A percentile compares a stretch with the other conserved stretches of the same genome.
Evolutionary conservation across 331 rosid genomes (phyloP).

Genomic region (Malus hybrid): DNA sequence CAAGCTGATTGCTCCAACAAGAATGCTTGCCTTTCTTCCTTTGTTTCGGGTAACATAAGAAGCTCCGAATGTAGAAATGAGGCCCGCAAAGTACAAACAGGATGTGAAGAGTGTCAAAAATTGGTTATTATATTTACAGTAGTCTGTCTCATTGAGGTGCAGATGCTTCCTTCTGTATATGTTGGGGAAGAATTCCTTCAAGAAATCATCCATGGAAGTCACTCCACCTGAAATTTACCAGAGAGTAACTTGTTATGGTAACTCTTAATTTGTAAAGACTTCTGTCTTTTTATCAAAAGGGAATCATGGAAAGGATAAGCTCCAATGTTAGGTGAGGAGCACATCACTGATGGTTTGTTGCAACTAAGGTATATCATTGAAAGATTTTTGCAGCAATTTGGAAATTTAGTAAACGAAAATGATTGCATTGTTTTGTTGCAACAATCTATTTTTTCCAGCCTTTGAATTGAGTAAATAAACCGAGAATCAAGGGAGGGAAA

Average conservation of each 20-base stretch:
- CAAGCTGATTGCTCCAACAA: slow-evolving; percentile 74
- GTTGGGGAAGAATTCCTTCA: slow-evolving; percentile 60
- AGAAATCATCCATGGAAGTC: slow-evolving; percentile 88
- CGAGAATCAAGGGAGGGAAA: no score
- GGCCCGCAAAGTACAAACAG: slow-evolving; percentile 79
- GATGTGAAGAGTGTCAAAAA: slow-evolving; percentile 84
- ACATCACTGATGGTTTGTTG: slow-evolving; percentile 1
- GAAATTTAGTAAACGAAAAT: neutral
- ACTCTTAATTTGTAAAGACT: neutral
- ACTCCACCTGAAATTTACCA: slow-evolving; percentile 60
- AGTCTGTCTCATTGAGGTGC: slow-evolving; percentile 66
- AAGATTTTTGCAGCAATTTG: neutral
- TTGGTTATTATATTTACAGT: slow-evolving; percentile 89
- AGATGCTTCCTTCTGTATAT: slow-evolving; percentile 60
- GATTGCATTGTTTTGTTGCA: no score
- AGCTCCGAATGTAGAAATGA: slow-evolving; percentile 73
- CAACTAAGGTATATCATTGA: neutral
- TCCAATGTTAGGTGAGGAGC: slow-evolving; percentile 12
- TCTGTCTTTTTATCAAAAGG: neutral
- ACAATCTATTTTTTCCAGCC: no score
- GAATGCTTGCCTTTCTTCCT: slow-evolving; percentile 79
- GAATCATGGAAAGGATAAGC: neutral
- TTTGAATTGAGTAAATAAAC: no score
- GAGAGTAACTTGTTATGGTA: neutral
- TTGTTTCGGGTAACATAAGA: slow-evolving; percentile 58